Percentiles rank a stretch among this genome's conserved stretches.
Evolutionary conservation across 1,139 yeast genomes (phyloP).

Genomic region (Chernovozyma sophiae-reginae): DNA sequence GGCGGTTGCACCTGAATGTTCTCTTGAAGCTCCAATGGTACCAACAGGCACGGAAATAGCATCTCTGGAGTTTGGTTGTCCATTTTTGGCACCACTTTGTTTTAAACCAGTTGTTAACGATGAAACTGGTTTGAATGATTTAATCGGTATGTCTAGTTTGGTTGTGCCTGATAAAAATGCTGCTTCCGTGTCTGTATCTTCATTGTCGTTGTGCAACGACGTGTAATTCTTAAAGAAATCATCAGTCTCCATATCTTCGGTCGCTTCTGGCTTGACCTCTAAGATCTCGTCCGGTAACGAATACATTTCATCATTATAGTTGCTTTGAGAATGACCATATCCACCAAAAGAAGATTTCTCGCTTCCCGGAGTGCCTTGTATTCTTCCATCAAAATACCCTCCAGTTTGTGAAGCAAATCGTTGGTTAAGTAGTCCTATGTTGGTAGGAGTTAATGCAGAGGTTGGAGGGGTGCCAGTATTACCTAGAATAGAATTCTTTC

Average conservation of each 20-base stretch:
- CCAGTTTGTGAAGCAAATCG: slow-evolving; percentile 17
- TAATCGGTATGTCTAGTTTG: slow-evolving; percentile 2
- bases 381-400: slow-evolving; percentile 24
- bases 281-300: slow-evolving; percentile 1
- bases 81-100: not conserved
- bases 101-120: slow-evolving; percentile 27
- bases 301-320: slow-evolving; percentile 5
- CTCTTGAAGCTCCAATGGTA: too few relatives aligned
- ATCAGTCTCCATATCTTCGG: slow-evolving; percentile 13
- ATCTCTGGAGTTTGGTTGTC: too few relatives aligned
- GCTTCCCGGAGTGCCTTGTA: slow-evolving; percentile 21
- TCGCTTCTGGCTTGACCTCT: not conserved
- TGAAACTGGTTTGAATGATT: slow-evolving; percentile 9
- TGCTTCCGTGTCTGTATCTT: not conserved
- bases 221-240: slow-evolving; percentile 23
- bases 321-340: not conserved
- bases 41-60: too few relatives aligned
- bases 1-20: too few relatives aligned
- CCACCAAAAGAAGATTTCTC: slow-evolving; percentile 6
- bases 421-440: slow-evolving; percentile 26
- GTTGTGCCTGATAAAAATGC: slow-evolving; percentile 5
- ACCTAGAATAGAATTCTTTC: slow-evolving; percentile 14
- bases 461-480: slow-evolving; percentile 8
- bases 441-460: slow-evolving; percentile 25
- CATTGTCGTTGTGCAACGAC: slow-evolving; percentile 12